A percentile compares a stretch with the other conserved stretches of the same genome.
Evolutionary conservation across 345 rosid species (phyloP).

Genomic region (Camelina neglecta): DNA sequence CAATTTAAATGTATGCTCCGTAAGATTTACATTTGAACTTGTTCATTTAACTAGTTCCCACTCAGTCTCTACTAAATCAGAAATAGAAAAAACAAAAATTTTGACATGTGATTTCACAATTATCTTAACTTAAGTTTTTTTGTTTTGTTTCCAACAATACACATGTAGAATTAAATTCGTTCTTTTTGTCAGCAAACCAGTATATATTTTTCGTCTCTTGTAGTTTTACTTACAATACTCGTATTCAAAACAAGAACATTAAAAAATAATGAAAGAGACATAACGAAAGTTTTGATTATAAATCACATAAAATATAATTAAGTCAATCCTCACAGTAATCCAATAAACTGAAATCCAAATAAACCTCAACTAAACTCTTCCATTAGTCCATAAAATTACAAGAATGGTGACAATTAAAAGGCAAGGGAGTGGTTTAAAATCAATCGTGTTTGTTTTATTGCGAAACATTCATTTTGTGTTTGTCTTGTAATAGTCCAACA

Average conservation of each 20-base stretch:
- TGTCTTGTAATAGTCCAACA: conserved; percentile 40
- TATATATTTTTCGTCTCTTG: conserved; percentile 13
- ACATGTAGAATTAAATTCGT: background rate
- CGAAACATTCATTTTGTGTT: conserved; percentile 42
- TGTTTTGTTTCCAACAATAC: background rate
- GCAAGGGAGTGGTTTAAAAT: conserved; percentile 46
- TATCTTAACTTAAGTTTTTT: background rate
- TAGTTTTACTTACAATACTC: conserved; percentile 7
- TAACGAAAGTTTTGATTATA: conserved; percentile 26
- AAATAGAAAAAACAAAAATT: background rate
- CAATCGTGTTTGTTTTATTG: conserved; percentile 25
- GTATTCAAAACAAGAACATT: background rate
- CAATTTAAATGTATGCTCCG: background rate
- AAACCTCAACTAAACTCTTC: conserved; percentile 43
- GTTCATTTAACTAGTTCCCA: background rate
- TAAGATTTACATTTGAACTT: background rate
- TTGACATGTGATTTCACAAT: background rate
- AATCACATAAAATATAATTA: conserved; percentile 9
- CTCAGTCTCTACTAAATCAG: background rate
- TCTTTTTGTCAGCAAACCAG: background rate
- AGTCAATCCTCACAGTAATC: conserved; percentile 33
- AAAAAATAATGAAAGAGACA: background rate
- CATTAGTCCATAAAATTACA: conserved; percentile 43
- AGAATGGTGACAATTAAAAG: conserved; percentile 45
- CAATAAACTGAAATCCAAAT: conserved; percentile 45